These are phyloP conservation scores for Corylus heterophylla DNA, from an alignment of 306 rosid genomes.

Conservation along the genomic window DNA sequence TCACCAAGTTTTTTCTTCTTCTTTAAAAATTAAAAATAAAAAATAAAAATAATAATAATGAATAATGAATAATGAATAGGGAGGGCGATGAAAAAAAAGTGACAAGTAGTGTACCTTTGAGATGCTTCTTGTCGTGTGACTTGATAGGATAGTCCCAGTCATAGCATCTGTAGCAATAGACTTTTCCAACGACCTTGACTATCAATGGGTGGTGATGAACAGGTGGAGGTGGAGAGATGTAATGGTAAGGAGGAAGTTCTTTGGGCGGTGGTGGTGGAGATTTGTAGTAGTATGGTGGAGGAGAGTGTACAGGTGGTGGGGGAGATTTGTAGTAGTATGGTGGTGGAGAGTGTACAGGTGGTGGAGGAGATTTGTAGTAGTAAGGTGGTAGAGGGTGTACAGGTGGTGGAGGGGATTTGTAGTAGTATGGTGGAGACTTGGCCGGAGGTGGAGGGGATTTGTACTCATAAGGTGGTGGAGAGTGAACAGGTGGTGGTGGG, in stretches of 20 bases:
- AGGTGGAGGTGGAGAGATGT: conserved; percentile 43
- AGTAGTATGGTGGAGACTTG: not conserved
- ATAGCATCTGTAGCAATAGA: conserved; percentile 79
- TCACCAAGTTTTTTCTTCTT: too few species aligned
- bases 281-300: conserved; percentile 20
- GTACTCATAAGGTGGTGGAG: conserved; percentile 4
- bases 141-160: conserved; percentile 68
- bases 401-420: conserved; percentile 19
- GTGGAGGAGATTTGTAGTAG: conserved; percentile 20
- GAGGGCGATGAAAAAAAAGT: not conserved
- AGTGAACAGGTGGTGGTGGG: conserved; percentile 9
- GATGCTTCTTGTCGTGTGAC: conserved; percentile 88
- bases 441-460: conserved; percentile 8
- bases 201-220: conserved; percentile 52
- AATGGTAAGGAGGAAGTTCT: not conserved
- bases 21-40: not conserved
- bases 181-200: conserved; percentile 92
- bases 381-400: conserved; percentile 11
- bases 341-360: not conserved
- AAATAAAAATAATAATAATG: not conserved
- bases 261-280: conserved; percentile 46
- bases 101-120: conserved; percentile 55
- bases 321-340: not conserved
- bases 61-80: not conserved
- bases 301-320: conserved; percentile 11